Evolutionary conservation across 352 stramenopile species (phyloP).

Genomic region (Peronosclerospora sorghi): DNA sequence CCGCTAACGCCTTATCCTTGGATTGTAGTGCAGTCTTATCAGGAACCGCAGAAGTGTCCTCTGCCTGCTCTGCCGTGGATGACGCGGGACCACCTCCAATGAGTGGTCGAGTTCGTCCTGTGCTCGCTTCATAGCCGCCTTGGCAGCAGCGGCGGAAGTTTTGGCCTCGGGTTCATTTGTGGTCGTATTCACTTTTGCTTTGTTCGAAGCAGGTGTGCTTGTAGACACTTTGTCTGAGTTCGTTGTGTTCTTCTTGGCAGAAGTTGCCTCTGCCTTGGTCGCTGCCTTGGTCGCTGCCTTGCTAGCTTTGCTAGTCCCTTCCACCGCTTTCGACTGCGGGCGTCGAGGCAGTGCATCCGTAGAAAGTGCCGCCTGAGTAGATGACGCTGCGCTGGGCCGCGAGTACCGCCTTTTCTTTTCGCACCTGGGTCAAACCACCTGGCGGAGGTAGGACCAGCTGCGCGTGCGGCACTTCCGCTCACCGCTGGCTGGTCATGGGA

Average conservation of each 20-base stretch:
- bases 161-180: neutral
- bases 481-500: neutral
- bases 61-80: too few species aligned
- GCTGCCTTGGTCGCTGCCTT: neutral
- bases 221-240: neutral
- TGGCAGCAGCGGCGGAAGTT: neutral
- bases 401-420: neutral
- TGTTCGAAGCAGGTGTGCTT: neutral
- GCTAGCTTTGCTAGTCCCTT: too few species aligned
- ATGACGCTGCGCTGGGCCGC: neutral
- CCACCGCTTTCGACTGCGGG: too few species aligned
- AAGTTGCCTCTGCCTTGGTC: neutral
- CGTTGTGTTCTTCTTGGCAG: too few species aligned
- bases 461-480: too few species aligned
- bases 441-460: too few species aligned
- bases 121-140: neutral
- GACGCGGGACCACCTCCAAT: neutral
- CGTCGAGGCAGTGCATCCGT: too few species aligned
- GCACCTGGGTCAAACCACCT: too few species aligned
- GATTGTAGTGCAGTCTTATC: too few species aligned
- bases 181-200: neutral
- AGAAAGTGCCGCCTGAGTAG: too few species aligned
- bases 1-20: too few species aligned
- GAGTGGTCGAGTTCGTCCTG: neutral
- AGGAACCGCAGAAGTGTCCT: too few species aligned